Conservation (phyloP, 2,329 filamentous ascomycete species). For the Apiospora aurea region DNA sequence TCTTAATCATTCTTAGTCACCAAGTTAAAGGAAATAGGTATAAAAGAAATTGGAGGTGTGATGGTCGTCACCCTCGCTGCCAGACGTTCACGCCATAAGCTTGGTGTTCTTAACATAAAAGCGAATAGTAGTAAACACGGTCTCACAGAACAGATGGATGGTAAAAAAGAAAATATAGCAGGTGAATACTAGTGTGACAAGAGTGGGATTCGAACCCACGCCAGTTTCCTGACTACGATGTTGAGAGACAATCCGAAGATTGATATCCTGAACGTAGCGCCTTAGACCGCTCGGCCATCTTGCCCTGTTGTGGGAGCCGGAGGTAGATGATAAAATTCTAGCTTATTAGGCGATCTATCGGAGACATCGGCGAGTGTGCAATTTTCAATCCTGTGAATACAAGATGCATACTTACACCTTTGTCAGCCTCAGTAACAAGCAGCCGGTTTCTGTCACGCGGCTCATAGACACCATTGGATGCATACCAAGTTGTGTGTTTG, state of each 20-base stretch:
- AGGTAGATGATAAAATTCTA: neutral
- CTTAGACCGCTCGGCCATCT: conserved; percentile 21
- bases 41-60: neutral
- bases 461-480: too few relatives aligned
- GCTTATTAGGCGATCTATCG: neutral
- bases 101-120: neutral
- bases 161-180: neutral
- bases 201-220: conserved; percentile 22
- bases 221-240: conserved; percentile 21
- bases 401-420: neutral
- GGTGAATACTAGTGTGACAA: neutral
- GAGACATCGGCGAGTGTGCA: neutral
- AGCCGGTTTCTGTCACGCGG: too few relatives aligned
- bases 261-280: conserved; percentile 20
- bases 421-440: neutral
- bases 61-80: neutral
- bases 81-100: neutral
- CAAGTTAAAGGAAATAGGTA: neutral
- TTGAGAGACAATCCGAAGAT: neutral
- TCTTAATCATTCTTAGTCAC: neutral
- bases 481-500: too few relatives aligned
- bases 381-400: neutral
- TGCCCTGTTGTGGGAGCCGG: neutral
- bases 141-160: too few relatives aligned
- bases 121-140: neutral